Evolutionary conservation across 2,329 filamentous ascomycete genomes (phyloP).

Genomic region (Hymenoscyphus scutula): DNA sequence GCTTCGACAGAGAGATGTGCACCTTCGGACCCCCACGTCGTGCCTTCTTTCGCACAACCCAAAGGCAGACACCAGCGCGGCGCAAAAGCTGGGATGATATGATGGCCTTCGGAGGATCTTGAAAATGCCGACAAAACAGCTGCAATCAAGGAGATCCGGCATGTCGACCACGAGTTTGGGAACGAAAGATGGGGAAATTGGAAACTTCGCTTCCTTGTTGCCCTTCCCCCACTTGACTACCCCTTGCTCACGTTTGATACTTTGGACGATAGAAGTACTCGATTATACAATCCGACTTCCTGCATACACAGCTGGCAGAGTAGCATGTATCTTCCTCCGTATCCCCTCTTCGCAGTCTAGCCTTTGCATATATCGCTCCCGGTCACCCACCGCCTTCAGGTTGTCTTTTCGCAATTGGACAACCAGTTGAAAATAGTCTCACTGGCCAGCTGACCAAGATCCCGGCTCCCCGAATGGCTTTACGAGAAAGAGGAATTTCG

Average conservation of each 20-base stretch:
- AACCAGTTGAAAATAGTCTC: neutral
- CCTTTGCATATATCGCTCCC: too few relatives aligned
- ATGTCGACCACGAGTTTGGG: slow-evolving; percentile 3
- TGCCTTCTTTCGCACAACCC: neutral
- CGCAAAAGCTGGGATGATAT: neutral
- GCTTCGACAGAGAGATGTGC: neutral
- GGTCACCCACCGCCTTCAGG: too few relatives aligned
- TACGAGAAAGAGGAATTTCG: neutral
- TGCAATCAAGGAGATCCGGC: slow-evolving; percentile 2
- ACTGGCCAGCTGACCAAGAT: neutral
- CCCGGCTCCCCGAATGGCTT: neutral
- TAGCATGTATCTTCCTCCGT: neutral
- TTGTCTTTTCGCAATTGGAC: neutral
- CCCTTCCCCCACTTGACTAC: neutral
- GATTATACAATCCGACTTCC: neutral
- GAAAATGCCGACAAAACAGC: neutral
- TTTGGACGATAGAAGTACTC: neutral
- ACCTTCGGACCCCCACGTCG: slow-evolving; percentile 1
- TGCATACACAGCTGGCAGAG: neutral
- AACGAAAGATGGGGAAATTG: neutral
- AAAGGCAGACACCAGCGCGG: neutral
- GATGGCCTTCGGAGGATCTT: neutral
- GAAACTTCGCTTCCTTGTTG: neutral
- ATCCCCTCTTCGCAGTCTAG: too few relatives aligned
- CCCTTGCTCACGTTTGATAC: neutral